Conservation (phyloP, 371 early-diverging fungal species). For the Mortierella sp. region DNA sequence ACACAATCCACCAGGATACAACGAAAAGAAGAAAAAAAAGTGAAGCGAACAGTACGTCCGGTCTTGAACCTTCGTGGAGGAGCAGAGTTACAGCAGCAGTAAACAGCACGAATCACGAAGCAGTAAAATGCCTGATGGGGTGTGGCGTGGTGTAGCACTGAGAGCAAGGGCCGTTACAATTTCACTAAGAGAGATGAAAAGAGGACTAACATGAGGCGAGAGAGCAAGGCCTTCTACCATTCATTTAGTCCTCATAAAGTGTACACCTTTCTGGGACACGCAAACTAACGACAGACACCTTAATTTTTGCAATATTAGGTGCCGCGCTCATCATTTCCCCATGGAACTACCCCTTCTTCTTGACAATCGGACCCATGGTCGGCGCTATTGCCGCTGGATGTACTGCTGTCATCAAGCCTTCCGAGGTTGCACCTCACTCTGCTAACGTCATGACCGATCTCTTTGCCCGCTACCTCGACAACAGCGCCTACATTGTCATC, state of each 20-base stretch:
- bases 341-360: slow-evolving; percentile 83
- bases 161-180: background rate
- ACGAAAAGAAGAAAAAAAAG: background rate
- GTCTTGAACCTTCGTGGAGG: background rate
- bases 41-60: background rate
- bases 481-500: slow-evolving; percentile 74
- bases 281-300: background rate
- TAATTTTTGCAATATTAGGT: slow-evolving; percentile 4
- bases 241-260: slow-evolving; percentile 22
- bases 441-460: slow-evolving; percentile 76
- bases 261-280: background rate
- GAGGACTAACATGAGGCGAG: background rate
- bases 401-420: slow-evolving; percentile 85
- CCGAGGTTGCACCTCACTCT: slow-evolving; percentile 82
- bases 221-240: background rate
- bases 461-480: slow-evolving; percentile 83
- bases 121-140: background rate
- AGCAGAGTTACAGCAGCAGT: background rate
- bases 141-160: background rate
- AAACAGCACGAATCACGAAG: background rate
- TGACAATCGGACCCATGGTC: slow-evolving; percentile 71
- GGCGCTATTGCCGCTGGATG: slow-evolving; percentile 96
- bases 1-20: background rate
- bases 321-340: slow-evolving; percentile 65
- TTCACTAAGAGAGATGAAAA: background rate